Base-by-base conservation (phyloP, 805 yeast species). In the Kurtzmaniella cleridarum region DNA sequence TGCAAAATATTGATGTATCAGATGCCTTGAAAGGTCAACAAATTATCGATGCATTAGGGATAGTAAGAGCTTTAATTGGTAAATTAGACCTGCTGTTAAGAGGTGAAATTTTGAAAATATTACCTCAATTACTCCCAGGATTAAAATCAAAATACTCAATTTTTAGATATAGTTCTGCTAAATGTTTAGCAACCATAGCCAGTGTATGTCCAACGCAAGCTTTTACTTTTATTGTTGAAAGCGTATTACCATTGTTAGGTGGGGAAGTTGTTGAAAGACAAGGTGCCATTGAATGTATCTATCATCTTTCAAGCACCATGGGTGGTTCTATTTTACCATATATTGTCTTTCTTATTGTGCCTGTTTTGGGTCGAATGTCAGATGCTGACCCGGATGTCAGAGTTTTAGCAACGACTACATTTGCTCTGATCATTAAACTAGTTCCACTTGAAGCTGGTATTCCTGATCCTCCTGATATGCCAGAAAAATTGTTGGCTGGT, bases 391-490 rank as follows among this genome's bases (percentile, higher is more conserved):
- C 73, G 38, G 96, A 87, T 55, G 82, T 90, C n/a, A 77, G 99
- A 51, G 73, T 84, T 13, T 64, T 95, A 39, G 95, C 98, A 0
- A 91, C 98, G 0, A 88, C 96, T 0, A 87, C 98, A 0, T 93
- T 93, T 73, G 99, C 99, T 0, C 82, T 95, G 0, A 87, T 93
- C 41, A 91, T 93, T 49, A 93, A 91, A 59, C 67, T 93, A 45
- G 98, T 93, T 15, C 99, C 99, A 4, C 72, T 93, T 42, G 99
- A 93, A 64, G 95, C 95, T 6, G 98, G 98, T 57, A 90, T 93
- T 28, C 89, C 95, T 1, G 96, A 93, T 59, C 98, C 98, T 2
- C 81, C 77, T 37, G 95, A 89, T 44, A 79, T 93, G 81, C 95
- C 98, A 1, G 70, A 71, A 41, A 88, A 85, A 34, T 68, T 93